phyloP scores from a whole-genome alignment of 1,284 basidiomycete species.

The Filobasidium uniguttulatum region DNA sequence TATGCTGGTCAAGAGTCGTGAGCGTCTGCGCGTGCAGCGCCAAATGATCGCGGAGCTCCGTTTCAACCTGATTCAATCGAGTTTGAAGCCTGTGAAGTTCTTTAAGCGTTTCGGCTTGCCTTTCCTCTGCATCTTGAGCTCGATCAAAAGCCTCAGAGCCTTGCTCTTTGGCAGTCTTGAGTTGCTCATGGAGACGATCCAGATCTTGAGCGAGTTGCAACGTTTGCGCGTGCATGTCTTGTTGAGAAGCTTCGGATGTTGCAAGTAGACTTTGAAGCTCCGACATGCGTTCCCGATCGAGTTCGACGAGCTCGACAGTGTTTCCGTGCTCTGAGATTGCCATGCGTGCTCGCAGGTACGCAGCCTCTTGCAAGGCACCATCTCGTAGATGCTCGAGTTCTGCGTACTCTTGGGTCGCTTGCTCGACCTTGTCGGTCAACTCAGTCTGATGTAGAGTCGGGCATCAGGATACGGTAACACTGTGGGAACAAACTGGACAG shows the following conservation, averaged over 20 bases:
- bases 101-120: conserved; percentile 54
- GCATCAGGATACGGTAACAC: conserved; percentile 9
- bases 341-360: conserved; percentile 89
- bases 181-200: conserved; percentile 59
- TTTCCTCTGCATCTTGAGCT: conserved; percentile 68
- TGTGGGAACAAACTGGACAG: not conserved
- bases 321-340: conserved; percentile 65
- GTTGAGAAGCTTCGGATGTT: conserved; percentile 43
- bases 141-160: conserved; percentile 67
- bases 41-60: conserved; percentile 59
- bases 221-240: conserved; percentile 47
- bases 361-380: conserved; percentile 82
- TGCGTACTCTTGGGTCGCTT: conserved; percentile 58
- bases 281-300: conserved; percentile 66
- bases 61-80: conserved; percentile 50
- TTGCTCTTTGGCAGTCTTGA: conserved; percentile 64
- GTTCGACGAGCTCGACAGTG: conserved; percentile 49
- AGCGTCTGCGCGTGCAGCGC: conserved; percentile 62
- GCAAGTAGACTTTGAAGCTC: conserved; percentile 66
- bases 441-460: conserved; percentile 23
- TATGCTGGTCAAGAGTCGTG: conserved; percentile 60
- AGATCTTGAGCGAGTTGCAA: conserved; percentile 60
- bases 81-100: conserved; percentile 63
- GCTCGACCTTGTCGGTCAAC: conserved; percentile 16
- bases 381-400: conserved; percentile 67